These are phyloP conservation scores for Cyanodermella asteris DNA, from an alignment of 2,329 filamentous ascomycete species.

Conservation along the genomic window DNA sequence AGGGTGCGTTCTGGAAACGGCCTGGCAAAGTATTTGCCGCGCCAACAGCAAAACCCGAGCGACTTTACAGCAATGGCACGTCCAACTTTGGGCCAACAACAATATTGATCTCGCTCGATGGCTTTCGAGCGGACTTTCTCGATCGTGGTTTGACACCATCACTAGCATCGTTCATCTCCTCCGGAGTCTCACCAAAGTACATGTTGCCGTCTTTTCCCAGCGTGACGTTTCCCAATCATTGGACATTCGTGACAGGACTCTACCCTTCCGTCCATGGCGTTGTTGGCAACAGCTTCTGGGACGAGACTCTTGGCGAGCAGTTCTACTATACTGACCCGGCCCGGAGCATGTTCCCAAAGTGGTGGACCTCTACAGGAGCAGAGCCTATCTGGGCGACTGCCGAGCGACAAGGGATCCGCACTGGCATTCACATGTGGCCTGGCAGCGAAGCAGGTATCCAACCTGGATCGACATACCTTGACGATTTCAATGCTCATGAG, in stretches of 20 bases:
- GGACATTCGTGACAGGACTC: constrained; percentile 74
- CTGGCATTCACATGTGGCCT: constrained; percentile 96
- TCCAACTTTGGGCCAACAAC: constrained; percentile 79
- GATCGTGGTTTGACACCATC: constrained; percentile 64
- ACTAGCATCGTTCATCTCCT: constrained; percentile 52
- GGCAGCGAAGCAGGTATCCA: constrained; percentile 75
- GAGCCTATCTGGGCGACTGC: constrained; percentile 90
- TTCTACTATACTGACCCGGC: constrained; percentile 71
- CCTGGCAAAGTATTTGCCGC: constrained; percentile 27
- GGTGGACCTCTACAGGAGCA: constrained; percentile 71
- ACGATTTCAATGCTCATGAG: constrained; percentile 67
- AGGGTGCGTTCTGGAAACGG: too few species aligned
- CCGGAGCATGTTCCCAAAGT: constrained; percentile 61
- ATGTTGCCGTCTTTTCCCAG: constrained; percentile 92
- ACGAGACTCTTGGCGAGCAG: constrained; percentile 50
- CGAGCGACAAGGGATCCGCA: constrained; percentile 55
- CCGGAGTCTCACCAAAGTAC: constrained; percentile 74
- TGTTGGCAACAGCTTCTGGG: constrained; percentile 90
- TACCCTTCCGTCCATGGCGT: constrained; percentile 86
- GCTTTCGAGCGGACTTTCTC: constrained; percentile 86
- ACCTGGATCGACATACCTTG: constrained; percentile 58
- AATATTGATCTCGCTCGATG: constrained; percentile 81
- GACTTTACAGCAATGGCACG: constrained; percentile 47
- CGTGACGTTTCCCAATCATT: constrained; percentile 93
- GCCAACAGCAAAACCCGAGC: constrained; percentile 5